Evolutionary conservation across 202 grass and related monocot genomes (phyloP).

Genomic region (Setaria italica): DNA sequence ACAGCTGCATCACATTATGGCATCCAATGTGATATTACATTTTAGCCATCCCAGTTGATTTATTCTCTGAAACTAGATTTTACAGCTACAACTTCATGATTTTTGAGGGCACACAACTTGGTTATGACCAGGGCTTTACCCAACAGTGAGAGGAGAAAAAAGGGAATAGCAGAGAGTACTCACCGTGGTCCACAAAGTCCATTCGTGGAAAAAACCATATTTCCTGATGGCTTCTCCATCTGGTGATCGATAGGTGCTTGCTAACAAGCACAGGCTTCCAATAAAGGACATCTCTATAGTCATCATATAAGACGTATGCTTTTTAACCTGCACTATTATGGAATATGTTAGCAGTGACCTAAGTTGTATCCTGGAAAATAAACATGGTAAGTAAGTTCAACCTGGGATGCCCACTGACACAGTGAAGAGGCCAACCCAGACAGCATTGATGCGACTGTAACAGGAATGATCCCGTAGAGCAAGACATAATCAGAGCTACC

Average conservation of each 20-base stretch:
- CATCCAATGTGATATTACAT: conserved; percentile 17
- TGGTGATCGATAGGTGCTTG: conserved; percentile 82
- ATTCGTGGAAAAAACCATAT: conserved; percentile 91
- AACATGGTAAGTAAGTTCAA: conserved; percentile 45
- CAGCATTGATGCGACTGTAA: conserved; percentile 85
- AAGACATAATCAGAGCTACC: conserved; percentile 67
- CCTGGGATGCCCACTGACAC: conserved; percentile 98
- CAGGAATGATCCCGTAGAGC: conserved; percentile 91
- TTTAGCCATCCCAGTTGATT: conserved; percentile 26
- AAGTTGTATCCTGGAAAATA: conserved; percentile 43
- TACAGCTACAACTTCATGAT: not conserved
- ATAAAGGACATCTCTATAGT: conserved; percentile 98
- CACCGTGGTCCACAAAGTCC: conserved; percentile 83
- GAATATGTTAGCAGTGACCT: conserved; percentile 37
- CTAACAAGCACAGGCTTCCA: conserved; percentile 85
- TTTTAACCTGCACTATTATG: conserved; percentile 77
- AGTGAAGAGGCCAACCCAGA: conserved; percentile 92
- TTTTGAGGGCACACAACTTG: not conserved
- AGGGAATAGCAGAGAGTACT: conserved; percentile 44
- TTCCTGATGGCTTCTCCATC: conserved; percentile 90
- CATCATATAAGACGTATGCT: conserved; percentile 96
- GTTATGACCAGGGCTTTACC: conserved; percentile 9
- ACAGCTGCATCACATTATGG: not conserved
- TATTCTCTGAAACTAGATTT: conserved; percentile 39
- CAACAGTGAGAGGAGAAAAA: conserved; percentile 22